Base-by-base conservation (phyloP, 2,329 filamentous ascomycete genomes). In the Aureobasidium zeae region DNA sequence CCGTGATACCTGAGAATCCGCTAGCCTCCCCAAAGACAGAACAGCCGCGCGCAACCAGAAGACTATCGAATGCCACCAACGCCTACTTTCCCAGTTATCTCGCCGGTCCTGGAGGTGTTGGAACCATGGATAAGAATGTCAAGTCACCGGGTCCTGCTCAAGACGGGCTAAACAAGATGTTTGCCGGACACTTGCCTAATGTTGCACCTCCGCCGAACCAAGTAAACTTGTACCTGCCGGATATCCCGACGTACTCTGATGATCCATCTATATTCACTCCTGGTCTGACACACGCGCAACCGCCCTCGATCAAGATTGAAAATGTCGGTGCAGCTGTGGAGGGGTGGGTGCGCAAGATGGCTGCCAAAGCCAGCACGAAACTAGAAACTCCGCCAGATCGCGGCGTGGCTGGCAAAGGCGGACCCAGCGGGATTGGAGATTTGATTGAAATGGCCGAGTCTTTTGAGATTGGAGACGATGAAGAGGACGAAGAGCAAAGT, bases 271-370 rank as follows among this genome's bases (percentile, higher is more conserved):
- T 22, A 5, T 43, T 33, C 8, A 28, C 39, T 11, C 39, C 39
- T 5, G 39, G 39, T 5, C 39, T 43, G 2, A 43, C 39, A n/a
- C 39, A 43, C 34, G 39, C 39, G n/a, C 50, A 38, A 44, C 41
- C 24, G 41, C 48, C 30, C 53, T 57, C 61, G 13, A 49, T 71
- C 16, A 66, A 70, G 6, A 67, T 96, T 2, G 87, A 94, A 55
- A 84, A 88, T 50, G 81, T 94, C 8, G 87, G 88, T 1, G 83
- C 86, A 5, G 82, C 83, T 2, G 80, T 96, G 21, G 91, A 96
- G 64, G 83, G 81, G 1, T 98, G 91, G 87, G 70, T 96, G 47
- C 74, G 88, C 48, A 86, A 86, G 49, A 79, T 94, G 26, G 86
- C 86, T 48, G 69, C 73, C 5, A 81, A 80, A 56, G 71, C 74